Base-by-base conservation (phyloP, 106 monocot genomes). In the Posidonia australis region DNA sequence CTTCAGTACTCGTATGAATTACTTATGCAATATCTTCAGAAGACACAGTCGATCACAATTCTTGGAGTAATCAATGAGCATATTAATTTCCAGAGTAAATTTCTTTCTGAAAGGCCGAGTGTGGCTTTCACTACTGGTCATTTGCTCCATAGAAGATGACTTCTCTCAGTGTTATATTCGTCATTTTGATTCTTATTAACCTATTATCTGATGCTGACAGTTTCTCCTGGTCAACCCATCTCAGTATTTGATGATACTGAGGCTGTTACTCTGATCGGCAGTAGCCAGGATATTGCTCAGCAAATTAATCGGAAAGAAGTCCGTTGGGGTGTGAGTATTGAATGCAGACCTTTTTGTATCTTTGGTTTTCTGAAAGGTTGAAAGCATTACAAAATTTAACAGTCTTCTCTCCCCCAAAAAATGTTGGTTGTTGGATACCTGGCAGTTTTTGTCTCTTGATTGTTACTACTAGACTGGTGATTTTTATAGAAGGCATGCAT, bases 21-120 rank as follows among this genome's bases (percentile, higher is more conserved):
- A 19, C 84, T 96, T 42, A 53, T 90, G 54, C 90, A 96, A 75
- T 90, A 82, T 67, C 82, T 96, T 60, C 96, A 87, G 60, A 96
- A 90, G 77, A 76, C 80, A 27, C 84, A 96, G 65, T 84, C 82
- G 19, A 47, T 84, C 44, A 80, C 78, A 10, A 84, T 96, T 73
- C 96, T 96, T 82, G 96, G 90, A 62, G 66, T 96, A 70, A 90
- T 96, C 58, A 96, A 96, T 77, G 90, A 96, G 62, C 96, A 84
- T 61, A 87, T 90, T 51, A 96, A 90, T 60, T 96, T 96, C 77
- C 82, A 90, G 83, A 86, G 90, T 96, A 80, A 13, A 19, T 54
- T 5, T 67, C 58, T 58, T 28, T 58, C 18, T 27, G 9, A 16
- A 17, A 4, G 12, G 48, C 3, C 13, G 5, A 49, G 36, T 36